These are phyloP conservation scores for Tylopilus sp. DNA, from an alignment of 768 basidiomycete genomes.

Conservation along the genomic window DNA sequence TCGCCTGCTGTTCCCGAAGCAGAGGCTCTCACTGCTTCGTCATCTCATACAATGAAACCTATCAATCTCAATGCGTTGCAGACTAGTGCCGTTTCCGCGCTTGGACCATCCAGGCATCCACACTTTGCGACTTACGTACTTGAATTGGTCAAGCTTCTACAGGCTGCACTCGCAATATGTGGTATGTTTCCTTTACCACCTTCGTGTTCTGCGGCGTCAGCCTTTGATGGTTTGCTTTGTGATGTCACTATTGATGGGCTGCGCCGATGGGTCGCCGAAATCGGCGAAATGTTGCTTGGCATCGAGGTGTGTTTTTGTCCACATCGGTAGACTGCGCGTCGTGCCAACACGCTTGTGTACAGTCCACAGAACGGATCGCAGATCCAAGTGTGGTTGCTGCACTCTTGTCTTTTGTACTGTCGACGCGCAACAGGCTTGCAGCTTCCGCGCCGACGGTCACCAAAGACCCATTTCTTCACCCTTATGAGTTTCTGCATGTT, in stretches of 20 bases:
- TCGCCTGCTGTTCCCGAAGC: slow-evolving; percentile 20
- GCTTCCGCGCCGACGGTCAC: slow-evolving; percentile 49
- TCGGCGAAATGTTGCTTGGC: slow-evolving; percentile 59
- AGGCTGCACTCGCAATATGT: slow-evolving; percentile 67
- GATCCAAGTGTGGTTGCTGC: slow-evolving; percentile 72
- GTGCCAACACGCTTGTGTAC: background rate
- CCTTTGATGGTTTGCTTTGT: slow-evolving; percentile 69
- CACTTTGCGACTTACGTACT: slow-evolving; percentile 66
- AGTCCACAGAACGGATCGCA: slow-evolving; percentile 70
- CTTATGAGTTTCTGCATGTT: slow-evolving; percentile 50
- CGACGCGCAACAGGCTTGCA: slow-evolving; percentile 66
- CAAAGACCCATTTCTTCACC: slow-evolving; percentile 78
- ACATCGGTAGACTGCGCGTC: background rate
- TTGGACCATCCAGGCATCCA: slow-evolving; percentile 25
- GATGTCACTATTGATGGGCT: slow-evolving; percentile 74
- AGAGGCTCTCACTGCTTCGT: slow-evolving; percentile 21
- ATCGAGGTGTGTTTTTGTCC: slow-evolving; percentile 48
- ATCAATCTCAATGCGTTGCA: slow-evolving; percentile 16
- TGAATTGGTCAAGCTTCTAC: slow-evolving; percentile 72
- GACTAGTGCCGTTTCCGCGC: background rate
- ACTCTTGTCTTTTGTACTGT: slow-evolving; percentile 65
- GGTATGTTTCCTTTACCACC: slow-evolving; percentile 50
- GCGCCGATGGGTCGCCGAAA: slow-evolving; percentile 58
- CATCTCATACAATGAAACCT: slow-evolving; percentile 21
- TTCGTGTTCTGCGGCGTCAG: slow-evolving; percentile 7